A percentile compares a stretch with the other conserved stretches of the same genome.
phyloP scores from a whole-genome alignment of 371 early-diverging fungal species.

The Chytridium lagenaria region DNA sequence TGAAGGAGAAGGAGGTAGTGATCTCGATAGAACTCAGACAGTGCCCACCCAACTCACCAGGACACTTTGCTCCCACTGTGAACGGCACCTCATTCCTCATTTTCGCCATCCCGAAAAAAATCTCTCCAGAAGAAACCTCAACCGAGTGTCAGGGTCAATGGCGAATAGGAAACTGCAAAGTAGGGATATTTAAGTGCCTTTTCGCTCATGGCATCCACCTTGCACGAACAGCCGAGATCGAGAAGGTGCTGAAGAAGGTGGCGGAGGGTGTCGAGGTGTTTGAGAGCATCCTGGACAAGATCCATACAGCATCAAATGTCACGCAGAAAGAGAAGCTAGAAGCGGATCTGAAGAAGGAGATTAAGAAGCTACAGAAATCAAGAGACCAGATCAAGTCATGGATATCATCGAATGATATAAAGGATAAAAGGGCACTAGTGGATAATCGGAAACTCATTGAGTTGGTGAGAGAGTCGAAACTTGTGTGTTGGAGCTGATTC shows the following conservation, averaged over 20 bases:
- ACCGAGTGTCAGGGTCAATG: slow-evolving; percentile 18
- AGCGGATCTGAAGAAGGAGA: slow-evolving; percentile 95
- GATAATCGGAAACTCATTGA: slow-evolving; percentile 94
- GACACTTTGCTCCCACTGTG: not conserved
- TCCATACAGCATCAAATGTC: slow-evolving; percentile 75
- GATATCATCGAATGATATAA: slow-evolving; percentile 90
- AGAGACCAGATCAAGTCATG: slow-evolving; percentile 98
- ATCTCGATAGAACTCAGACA: no score
- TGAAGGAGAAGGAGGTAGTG: not conserved
- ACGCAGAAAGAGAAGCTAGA: slow-evolving; percentile 97
- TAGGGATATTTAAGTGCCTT: not conserved
- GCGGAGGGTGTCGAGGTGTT: slow-evolving; percentile 94
- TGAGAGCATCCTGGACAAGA: slow-evolving; percentile 89
- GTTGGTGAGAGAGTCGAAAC: slow-evolving; percentile 1
- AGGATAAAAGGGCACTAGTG: slow-evolving; percentile 88
- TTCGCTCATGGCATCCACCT: not conserved
- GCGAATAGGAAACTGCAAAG: slow-evolving; percentile 35
- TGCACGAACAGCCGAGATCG: slow-evolving; percentile 78
- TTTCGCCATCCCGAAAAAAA: not conserved
- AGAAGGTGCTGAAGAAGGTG: slow-evolving; percentile 92
- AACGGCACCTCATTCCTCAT: not conserved
- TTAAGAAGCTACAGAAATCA: slow-evolving; percentile 94
- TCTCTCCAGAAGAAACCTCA: not conserved
- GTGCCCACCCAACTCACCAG: not conserved
- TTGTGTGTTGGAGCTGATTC: not conserved